These are phyloP conservation scores for Torrubiella hemipterigena DNA, from an alignment of 2,329 filamentous ascomycete genomes.

Conservation along the genomic window DNA sequence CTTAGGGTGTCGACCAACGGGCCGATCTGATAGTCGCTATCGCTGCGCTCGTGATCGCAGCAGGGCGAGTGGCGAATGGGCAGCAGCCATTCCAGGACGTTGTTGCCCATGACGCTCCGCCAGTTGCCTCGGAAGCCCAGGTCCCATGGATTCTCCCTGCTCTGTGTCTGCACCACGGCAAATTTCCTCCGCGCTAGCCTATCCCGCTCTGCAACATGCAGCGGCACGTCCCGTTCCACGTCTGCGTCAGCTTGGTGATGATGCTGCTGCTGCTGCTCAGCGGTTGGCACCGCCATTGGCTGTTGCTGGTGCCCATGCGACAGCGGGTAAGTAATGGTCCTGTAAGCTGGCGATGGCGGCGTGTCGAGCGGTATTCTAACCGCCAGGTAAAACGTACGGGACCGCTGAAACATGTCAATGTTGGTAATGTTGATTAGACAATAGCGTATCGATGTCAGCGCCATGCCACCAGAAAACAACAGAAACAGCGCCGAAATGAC, in stretches of 20 bases:
- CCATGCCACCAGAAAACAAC: slow-evolving; percentile 73
- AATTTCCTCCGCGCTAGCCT: slow-evolving; percentile 52
- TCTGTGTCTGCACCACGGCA: slow-evolving; percentile 61
- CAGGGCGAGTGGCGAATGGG: slow-evolving; percentile 68
- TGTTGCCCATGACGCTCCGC: slow-evolving; percentile 66
- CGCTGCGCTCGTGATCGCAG: slow-evolving; percentile 49
- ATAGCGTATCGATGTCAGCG: slow-evolving; percentile 57
- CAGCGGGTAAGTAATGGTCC: slow-evolving; percentile 49
- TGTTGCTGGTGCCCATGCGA: slow-evolving; percentile 14
- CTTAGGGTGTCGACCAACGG: slow-evolving; percentile 46
- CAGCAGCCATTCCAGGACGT: slow-evolving; percentile 64
- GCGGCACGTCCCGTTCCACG: slow-evolving; percentile 4
- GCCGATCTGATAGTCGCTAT: slow-evolving; percentile 59
- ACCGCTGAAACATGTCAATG: slow-evolving; percentile 61
- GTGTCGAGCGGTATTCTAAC: slow-evolving; percentile 50
- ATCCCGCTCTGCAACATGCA: slow-evolving; percentile 20
- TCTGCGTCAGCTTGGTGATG: slow-evolving; percentile 9
- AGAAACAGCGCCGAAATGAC: slow-evolving; percentile 61
- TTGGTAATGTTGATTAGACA: slow-evolving; percentile 67
- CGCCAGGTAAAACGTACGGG: slow-evolving; percentile 59
- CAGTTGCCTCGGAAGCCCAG: slow-evolving; percentile 61
- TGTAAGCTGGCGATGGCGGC: slow-evolving; percentile 28
- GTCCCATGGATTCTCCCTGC: slow-evolving; percentile 79
- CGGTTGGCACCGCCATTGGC: slow-evolving; percentile 9
- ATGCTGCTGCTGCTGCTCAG: slow-evolving; percentile 5